Evolutionary conservation across 2,329 filamentous ascomycete genomes (phyloP).

Genomic region (Scedosporium boydii): DNA sequence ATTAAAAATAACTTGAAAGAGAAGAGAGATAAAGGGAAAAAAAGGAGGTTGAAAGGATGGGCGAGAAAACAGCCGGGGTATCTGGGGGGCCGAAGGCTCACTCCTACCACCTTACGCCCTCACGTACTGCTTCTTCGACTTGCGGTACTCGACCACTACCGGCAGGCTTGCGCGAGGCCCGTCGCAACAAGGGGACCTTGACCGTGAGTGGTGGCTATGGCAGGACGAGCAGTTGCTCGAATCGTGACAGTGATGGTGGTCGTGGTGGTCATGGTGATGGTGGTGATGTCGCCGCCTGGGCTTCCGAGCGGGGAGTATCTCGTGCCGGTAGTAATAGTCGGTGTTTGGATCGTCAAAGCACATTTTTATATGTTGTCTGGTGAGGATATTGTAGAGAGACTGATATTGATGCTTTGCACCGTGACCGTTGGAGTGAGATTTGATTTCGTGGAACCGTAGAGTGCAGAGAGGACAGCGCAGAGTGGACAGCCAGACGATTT

Average conservation of each 20-base stretch:
- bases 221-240: constrained; percentile 21
- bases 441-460: too few species aligned
- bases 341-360: background rate
- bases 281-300: constrained; percentile 27
- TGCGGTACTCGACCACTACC: constrained; percentile 12
- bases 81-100: too few species aligned
- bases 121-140: background rate
- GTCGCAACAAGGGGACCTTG: constrained; percentile 20
- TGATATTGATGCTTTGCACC: too few species aligned
- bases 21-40: too few species aligned
- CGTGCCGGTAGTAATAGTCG: constrained; percentile 12
- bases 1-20: background rate
- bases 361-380: background rate
- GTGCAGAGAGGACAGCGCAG: too few species aligned
- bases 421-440: too few species aligned
- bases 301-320: constrained; percentile 40
- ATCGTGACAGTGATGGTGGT: constrained; percentile 24
- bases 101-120: background rate
- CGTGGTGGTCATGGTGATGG: constrained; percentile 27
- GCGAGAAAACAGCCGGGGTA: background rate
- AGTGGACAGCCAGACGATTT: too few species aligned
- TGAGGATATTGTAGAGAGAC: too few species aligned
- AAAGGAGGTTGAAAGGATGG: background rate
- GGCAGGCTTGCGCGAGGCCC: constrained; percentile 27
- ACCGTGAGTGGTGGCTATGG: constrained; percentile 18